Evolutionary conservation across 1,139 yeast species (phyloP), one percentile per base, ranked within the genome.

Genomic region (Zygosaccharomyces sapae): DNA sequence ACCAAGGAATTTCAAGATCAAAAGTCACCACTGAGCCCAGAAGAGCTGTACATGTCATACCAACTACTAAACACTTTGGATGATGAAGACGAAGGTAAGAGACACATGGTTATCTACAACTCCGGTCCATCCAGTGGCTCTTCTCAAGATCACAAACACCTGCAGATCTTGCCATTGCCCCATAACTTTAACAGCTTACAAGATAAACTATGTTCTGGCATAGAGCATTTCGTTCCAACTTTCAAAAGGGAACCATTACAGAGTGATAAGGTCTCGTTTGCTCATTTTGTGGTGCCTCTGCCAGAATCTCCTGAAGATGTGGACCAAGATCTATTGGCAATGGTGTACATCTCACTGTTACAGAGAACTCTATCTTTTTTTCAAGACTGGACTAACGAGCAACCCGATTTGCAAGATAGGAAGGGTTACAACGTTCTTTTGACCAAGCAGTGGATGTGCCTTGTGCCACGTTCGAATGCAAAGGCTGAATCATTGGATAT

Each of bases 81-180:
- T 39, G 61, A 68, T 25, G 61, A 57, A 8, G 61, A 58, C 34
- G 60, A 51, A 53, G 35, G 53, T 71, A 62, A 62, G 34, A 71
- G 75, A 52, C 77, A 76, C 75, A 73, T 90, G 66, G 92, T 88
- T 0, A 90, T 92, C 66, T 92, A 80, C 74, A 92, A 92, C 65
- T 82, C 89, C 62, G 97, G 97, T 3, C 80, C 80, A 22, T 75
- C 81, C 57, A 82, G 95, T 55, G 98, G 97, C 1, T 96, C 96
- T 5, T 87, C 96, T 0, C 94, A 89, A 59, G 84, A 88, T 42
- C 98, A 92, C 69, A 87, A 87, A 60, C 98, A 92, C 68, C 68
- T 90, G 52, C 98, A 92, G 67, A 82, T 90, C 65, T 72, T 92
- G 75, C 75, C 80, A 31, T 69, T 86, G 38, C 95, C 96, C 2